Conservation (phyloP, 23 red algal genomes). For the Pyropia yezoensis region DNA sequence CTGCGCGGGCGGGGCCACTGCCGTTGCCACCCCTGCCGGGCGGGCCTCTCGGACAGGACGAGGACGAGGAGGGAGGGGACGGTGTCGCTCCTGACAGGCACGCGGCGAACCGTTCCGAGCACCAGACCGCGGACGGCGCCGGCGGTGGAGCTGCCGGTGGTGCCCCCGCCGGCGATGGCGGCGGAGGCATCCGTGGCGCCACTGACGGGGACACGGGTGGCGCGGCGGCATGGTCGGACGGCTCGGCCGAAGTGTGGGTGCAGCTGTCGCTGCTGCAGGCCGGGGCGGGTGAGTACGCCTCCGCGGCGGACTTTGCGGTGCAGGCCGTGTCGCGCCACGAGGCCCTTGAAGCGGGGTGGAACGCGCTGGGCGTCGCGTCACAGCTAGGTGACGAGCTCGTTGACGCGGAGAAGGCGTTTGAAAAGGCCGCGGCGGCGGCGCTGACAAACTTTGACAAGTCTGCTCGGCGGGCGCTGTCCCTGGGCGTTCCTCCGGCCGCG, state of each 20-base stretch:
- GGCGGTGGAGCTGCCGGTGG: too few species aligned
- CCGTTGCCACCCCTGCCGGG: too few species aligned
- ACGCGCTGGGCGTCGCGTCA: slow-evolving; percentile 32
- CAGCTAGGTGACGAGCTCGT: slow-evolving; percentile 31
- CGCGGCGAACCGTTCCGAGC: slow-evolving; percentile 13
- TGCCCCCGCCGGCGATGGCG: too few species aligned
- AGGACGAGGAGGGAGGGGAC: too few species aligned
- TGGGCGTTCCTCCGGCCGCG: neutral
- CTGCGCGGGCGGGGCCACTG: too few species aligned
- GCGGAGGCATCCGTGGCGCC: too few species aligned
- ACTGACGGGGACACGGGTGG: too few species aligned
- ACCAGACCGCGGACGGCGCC: too few species aligned
- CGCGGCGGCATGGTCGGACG: too few species aligned
- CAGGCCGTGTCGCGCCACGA: slow-evolving; percentile 19
- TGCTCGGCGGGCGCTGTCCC: neutral
- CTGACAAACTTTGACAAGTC: neutral
- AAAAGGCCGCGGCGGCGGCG: slow-evolving; percentile 6
- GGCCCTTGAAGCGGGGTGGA: slow-evolving; percentile 38
- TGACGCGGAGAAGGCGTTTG: slow-evolving; percentile 23
- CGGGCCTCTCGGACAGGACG: too few species aligned
- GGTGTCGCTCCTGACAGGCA: neutral
- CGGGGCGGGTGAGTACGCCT: slow-evolving; percentile 35
- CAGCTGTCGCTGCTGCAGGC: slow-evolving; percentile 50
- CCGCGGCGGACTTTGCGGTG: slow-evolving; percentile 25
- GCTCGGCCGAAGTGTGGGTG: slow-evolving; percentile 10